Evolutionary conservation across 2,329 filamentous ascomycete genomes (phyloP).

Genomic region (Colletotrichum echinochloae): DNA sequence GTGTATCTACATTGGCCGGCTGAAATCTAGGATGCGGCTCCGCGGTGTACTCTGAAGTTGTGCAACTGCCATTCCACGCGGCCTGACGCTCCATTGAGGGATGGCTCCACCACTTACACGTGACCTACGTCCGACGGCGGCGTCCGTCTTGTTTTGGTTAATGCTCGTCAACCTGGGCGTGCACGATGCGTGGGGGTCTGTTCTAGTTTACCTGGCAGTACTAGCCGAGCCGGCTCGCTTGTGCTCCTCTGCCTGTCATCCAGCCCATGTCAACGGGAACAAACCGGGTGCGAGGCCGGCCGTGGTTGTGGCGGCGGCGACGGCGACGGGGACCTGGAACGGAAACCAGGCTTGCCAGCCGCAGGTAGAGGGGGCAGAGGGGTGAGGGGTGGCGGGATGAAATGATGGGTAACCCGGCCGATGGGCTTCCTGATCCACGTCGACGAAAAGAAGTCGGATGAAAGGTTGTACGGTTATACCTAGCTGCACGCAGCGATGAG

Average conservation of each 20-base stretch:
- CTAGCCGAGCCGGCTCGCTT: neutral
- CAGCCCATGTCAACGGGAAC: conserved; percentile 18
- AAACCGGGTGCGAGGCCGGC: neutral
- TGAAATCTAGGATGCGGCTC: conserved; percentile 32
- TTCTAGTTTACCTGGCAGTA: too few relatives aligned
- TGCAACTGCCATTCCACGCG: neutral
- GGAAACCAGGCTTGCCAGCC: conserved; percentile 6
- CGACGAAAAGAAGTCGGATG: conserved; percentile 39
- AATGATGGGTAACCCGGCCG: conserved; percentile 12
- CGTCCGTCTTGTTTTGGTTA: neutral
- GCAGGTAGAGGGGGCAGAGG: neutral
- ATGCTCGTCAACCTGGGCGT: neutral
- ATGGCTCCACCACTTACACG: neutral
- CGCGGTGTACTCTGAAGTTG: conserved; percentile 8
- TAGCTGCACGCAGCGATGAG: conserved; percentile 5
- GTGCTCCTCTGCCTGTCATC: neutral
- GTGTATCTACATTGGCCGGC: conserved; percentile 12
- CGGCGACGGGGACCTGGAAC: neutral
- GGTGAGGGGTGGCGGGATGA: neutral
- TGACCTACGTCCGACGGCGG: neutral
- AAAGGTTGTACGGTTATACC: conserved; percentile 11
- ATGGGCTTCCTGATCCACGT: conserved; percentile 25
- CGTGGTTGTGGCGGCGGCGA: neutral
- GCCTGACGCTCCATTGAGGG: neutral
- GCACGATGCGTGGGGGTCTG: conserved; percentile 32